Base-by-base conservation (phyloP, 768 basidiomycete species). In the Lactifluus echinatus region DNA sequence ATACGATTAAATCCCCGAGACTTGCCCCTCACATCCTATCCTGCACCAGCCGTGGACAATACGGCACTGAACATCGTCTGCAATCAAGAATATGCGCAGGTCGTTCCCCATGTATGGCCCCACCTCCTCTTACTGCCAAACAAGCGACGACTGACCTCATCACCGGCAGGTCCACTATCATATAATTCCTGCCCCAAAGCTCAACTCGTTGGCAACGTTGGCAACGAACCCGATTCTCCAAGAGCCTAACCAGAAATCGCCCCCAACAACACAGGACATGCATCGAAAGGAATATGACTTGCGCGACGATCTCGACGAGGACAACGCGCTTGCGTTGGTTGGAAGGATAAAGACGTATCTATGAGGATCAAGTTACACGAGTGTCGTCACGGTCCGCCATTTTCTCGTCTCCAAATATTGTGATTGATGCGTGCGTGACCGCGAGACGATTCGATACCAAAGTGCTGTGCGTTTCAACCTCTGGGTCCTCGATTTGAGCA, bases 21-120 rank as follows among this genome's bases (percentile, higher is more conserved):
- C 23, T 49, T 19, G n/a, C n/a, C 11, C 14, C 31, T 33, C 23
- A 24, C 14, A 15, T 28, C 26, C 4, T 34, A 23, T 11, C 49
- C 53, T 17, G 23, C 28, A 42, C 10, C 21, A 87, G 85, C 80
- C 1, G 62, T 86, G 24, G 73, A 79, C 11, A 83, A 87, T 62
- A 84, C 83, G 15, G 84, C 74, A 7, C 72, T 89, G 46, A 89
- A 88, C 65, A 79, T 89, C 6, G 86, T 88, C 4, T 87, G 85
- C 64, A 88, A 88, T 66, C 86, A 89, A 65, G 86, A 87, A 68
- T 89, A 89, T 63, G 87, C 87, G 0, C 87, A 89, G 66, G 84
- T 83, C 4, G 84, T 89, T 7, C 82, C 81, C n/a, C 87, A 89
- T 71, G 86, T 86, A 60, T 56, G 80, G n/a, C 65, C 19, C 6